Base-by-base conservation (phyloP, 371 early-diverging fungal genomes). In the Lichtheimia ornata region DNA sequence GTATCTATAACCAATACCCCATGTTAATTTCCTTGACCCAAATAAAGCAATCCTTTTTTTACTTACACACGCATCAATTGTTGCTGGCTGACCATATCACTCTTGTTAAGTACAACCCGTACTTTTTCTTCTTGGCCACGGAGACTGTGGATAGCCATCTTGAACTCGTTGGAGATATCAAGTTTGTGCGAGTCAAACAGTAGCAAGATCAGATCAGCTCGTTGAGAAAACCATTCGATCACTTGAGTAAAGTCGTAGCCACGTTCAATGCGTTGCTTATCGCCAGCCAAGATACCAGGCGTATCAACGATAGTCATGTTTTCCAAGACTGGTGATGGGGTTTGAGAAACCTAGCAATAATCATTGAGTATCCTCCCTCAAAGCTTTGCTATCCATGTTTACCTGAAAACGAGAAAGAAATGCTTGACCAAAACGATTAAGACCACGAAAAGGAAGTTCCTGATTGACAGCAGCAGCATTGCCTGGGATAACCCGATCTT, bases 111-210 rank as follows among this genome's bases (percentile, higher is more conserved):
- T 18, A 94, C 87, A 0, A 94, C 86, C 6, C 92, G 81, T 4
- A 93, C 85, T 68, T 95, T 95, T 58, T 94, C 94, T 54, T 91
- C 93, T 58, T 94, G 89, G 3, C 92, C 92, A 54, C 76, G 85
- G 56, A 94, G 74, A 12, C 86, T 82, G 62, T 84, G 81, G 53
- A 95, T 93, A 1, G 90, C 92, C 51, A 83, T 69, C 69, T 90
- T 93, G 69, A 95, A 92, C 73, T 95, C 94, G 69, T 94, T 91
- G 14, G 90, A 89, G 50, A 95, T 94, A 71, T 95, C 95, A 61
- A 95, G 79, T 69, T 94, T 95, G 76, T 92, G 87, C 3, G 90
- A 88, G 62, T 95, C 95, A 77, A 95, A 95, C 67, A 95, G 72
- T 44, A 95, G 71, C 27, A 95, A 66, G 28, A 95, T 91, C 47